These are phyloP conservation scores for Colletotrichum lini DNA, from an alignment of 2,329 filamentous ascomycete genomes.

Conservation along the genomic window DNA sequence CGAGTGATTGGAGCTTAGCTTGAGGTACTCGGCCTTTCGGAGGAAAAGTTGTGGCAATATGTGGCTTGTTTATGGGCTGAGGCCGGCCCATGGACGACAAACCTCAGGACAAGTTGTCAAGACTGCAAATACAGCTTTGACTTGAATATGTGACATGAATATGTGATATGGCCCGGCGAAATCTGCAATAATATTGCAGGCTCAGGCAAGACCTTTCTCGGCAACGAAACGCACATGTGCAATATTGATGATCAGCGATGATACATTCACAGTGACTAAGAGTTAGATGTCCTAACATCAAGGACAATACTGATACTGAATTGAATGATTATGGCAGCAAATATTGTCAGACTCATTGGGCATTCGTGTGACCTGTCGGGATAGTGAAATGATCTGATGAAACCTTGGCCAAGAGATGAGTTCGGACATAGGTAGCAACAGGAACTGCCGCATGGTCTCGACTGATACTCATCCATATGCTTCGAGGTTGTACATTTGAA, in stretches of 20 bases:
- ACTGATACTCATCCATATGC: no score
- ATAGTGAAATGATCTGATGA: not conserved
- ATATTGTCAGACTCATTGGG: no score
- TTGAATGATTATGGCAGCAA: not conserved
- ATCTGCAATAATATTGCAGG: not conserved
- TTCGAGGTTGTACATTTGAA: no score
- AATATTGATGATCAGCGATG: not conserved
- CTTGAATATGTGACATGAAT: not conserved
- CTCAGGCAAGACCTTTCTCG: no score
- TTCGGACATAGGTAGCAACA: no score
- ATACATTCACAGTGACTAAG: not conserved
- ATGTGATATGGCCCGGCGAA: not conserved
- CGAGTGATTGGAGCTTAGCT: no score
- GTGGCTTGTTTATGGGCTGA: not conserved
- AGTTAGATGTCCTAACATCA: not conserved
- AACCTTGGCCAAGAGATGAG: no score
- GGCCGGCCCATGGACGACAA: no score
- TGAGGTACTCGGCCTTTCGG: no score
- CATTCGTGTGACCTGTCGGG: no score
- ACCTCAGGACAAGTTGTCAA: not conserved
- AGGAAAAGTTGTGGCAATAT: no score
- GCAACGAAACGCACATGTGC: not conserved
- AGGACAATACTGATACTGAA: not conserved
- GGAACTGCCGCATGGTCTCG: no score
- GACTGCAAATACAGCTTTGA: not conserved